A percentile compares a stretch with the other conserved stretches of the same genome.
Conservation (phyloP, 805 yeast genomes). For the Saturnispora bothae region DNA sequence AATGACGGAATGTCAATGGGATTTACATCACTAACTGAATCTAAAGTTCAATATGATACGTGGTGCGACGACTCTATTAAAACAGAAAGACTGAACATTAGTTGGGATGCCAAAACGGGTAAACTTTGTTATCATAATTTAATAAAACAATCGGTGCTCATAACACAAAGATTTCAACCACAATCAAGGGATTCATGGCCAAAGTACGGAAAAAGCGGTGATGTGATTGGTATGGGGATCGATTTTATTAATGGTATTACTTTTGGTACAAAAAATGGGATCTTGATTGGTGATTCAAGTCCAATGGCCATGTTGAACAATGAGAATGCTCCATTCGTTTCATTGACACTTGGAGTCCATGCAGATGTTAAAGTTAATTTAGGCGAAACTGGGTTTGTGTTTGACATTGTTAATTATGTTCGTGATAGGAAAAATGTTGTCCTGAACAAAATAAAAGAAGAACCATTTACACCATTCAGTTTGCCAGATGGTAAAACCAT, state of each 20-base stretch:
- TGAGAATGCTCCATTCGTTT: neutral
- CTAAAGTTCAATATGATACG: neutral
- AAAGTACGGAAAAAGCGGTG: slow-evolving; percentile 39
- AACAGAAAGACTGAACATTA: slow-evolving; percentile 25
- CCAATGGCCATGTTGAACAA: slow-evolving; percentile 4
- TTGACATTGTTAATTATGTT: slow-evolving; percentile 40
- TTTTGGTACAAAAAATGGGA: slow-evolving; percentile 78
- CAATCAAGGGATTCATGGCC: slow-evolving; percentile 19
- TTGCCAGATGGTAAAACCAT: slow-evolving; percentile 9
- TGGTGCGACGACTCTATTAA: slow-evolving; percentile 8
- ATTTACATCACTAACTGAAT: neutral
- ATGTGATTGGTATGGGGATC: slow-evolving; percentile 76
- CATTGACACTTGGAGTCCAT: slow-evolving; percentile 5
- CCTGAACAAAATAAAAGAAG: slow-evolving; percentile 12
- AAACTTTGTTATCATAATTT: slow-evolving; percentile 29
- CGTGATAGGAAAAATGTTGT: slow-evolving; percentile 26
- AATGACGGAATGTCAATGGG: slow-evolving; percentile 7
- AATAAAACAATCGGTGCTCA: slow-evolving; percentile 28
- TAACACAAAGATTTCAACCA: slow-evolving; percentile 12
- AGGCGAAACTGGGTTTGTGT: slow-evolving; percentile 36
- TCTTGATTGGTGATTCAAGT: slow-evolving; percentile 40
- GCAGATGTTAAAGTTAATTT: slow-evolving; percentile 39
- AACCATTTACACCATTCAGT: slow-evolving; percentile 9
- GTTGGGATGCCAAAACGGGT: slow-evolving; percentile 45
- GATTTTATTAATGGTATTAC: slow-evolving; percentile 53